phyloP scores from a whole-genome alignment of 2,329 filamentous ascomycete species.

The Colletotrichum destructivum region DNA sequence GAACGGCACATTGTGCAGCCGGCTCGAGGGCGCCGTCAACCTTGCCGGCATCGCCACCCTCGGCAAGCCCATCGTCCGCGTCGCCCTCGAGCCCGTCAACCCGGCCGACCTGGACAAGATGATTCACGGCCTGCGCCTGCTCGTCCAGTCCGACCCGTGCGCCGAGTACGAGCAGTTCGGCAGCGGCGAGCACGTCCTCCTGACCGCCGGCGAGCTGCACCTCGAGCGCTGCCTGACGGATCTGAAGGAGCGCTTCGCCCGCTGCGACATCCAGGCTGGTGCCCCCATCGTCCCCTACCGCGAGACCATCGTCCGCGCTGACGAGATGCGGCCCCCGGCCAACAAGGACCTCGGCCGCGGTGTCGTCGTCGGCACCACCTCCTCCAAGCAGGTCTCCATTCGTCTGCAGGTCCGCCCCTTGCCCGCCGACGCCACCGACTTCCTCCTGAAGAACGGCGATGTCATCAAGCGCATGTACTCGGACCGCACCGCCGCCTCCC shows the following conservation, averaged over 20 bases:
- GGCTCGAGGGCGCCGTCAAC: conserved; percentile 88
- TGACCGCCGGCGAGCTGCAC: conserved; percentile 95
- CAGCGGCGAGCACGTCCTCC: conserved; percentile 93
- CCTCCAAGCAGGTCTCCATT: conserved; percentile 88
- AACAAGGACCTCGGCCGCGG: conserved; percentile 91
- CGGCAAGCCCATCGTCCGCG: conserved; percentile 92
- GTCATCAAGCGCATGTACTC: conserved; percentile 86
- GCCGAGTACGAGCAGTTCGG: conserved; percentile 94
- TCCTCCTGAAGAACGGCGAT: conserved; percentile 83
- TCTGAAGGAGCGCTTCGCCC: conserved; percentile 90
- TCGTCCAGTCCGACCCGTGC: conserved; percentile 96
- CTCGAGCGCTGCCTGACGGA: conserved; percentile 95
- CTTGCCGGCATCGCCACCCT: conserved; percentile 86
- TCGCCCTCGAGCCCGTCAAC: conserved; percentile 93
- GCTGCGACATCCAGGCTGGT: conserved; percentile 94
- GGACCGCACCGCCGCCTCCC: conserved; percentile 67
- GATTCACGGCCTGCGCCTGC: conserved; percentile 87
- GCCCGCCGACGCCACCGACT: conserved; percentile 84
- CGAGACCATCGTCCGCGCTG: conserved; percentile 88
- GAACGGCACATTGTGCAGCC: conserved; percentile 92
- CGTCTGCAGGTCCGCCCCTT: conserved; percentile 84
- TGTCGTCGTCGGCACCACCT: conserved; percentile 80
- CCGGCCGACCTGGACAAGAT: conserved; percentile 94
- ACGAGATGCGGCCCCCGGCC: conserved; percentile 92
- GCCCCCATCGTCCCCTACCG: conserved; percentile 96